A percentile compares a stretch with the other conserved stretches of the same genome.
Evolutionary conservation across 257 asterid genomes (phyloP).

Genomic region (Handroanthus guayacan): DNA sequence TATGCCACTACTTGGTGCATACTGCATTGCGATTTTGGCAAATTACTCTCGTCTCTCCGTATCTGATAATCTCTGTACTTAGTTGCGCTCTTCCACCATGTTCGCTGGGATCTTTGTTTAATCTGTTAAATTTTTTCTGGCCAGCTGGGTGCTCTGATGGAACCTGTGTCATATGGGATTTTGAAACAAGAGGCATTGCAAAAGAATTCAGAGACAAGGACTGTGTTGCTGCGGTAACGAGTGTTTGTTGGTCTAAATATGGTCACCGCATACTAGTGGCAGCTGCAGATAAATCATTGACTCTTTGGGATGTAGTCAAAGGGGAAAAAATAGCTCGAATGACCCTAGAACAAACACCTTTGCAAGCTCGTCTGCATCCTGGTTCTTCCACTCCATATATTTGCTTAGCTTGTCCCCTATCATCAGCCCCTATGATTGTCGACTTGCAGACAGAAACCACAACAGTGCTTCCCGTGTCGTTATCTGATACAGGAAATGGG

Average conservation of each 20-base stretch:
- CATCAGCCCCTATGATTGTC: conserved; percentile 90
- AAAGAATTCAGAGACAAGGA: conserved; percentile 75
- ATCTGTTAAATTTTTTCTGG: conserved; percentile 12
- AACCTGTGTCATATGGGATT: conserved; percentile 90
- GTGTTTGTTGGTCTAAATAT: conserved; percentile 88
- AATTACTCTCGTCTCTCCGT: conserved; percentile 8
- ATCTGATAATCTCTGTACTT: conserved; percentile 14
- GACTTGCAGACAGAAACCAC: conserved; percentile 58
- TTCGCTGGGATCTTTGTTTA: conserved; percentile 14
- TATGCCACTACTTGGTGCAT: not conserved
- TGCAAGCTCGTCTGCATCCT: conserved; percentile 88
- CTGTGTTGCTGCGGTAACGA: conserved; percentile 76
- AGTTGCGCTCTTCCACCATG: conserved; percentile 26
- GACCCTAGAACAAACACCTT: conserved; percentile 70
- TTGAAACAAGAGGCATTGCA: conserved; percentile 85
- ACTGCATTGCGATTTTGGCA: not conserved
- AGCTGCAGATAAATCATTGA: conserved; percentile 87
- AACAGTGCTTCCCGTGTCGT: conserved; percentile 73
- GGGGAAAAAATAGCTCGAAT: conserved; percentile 76
- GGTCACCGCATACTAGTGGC: conserved; percentile 85
- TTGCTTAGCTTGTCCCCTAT: conserved; percentile 88
- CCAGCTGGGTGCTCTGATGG: conserved; percentile 97
- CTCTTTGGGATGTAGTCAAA: conserved; percentile 86
- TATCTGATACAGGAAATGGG: conserved; percentile 58
- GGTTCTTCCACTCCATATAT: conserved; percentile 73